phyloP scores from a whole-genome alignment of 2,329 filamentous ascomycete genomes.

The Colletotrichum tanaceti region DNA sequence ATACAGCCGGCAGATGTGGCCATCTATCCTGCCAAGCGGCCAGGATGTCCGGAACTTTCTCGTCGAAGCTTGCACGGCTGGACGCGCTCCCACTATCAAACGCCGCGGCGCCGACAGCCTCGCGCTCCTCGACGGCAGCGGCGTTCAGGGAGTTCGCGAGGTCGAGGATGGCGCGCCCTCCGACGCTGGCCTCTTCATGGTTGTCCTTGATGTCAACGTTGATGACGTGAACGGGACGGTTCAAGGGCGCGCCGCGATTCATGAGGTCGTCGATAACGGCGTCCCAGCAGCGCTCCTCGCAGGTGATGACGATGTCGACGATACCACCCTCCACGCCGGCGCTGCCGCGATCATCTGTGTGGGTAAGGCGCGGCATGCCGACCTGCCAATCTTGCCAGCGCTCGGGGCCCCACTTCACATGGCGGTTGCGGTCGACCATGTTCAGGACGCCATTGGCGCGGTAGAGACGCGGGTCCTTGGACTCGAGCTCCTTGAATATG shows the following conservation, averaged over 20 bases:
- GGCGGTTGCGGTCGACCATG: conserved; percentile 93
- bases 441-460: conserved; percentile 91
- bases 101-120: conserved; percentile 68
- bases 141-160: conserved; percentile 87
- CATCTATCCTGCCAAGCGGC: conserved; percentile 95
- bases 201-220: conserved; percentile 99
- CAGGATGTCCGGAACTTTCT: conserved; percentile 90
- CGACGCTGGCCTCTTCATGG: conserved; percentile 93
- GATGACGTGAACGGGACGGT: conserved; percentile 95
- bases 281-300: conserved; percentile 98
- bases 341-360: conserved; percentile 80
- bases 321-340: conserved; percentile 87
- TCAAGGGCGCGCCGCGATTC: conserved; percentile 84
- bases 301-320: conserved; percentile 95
- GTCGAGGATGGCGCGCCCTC: conserved; percentile 91
- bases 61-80: conserved; percentile 84
- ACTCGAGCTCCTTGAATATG: conserved; percentile 91
- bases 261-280: conserved; percentile 95
- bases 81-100: conserved; percentile 78
- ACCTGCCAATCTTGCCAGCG: conserved; percentile 98
- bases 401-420: conserved; percentile 95
- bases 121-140: conserved; percentile 81
- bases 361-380: conserved; percentile 83
- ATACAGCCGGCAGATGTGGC: conserved; percentile 89
- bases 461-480: conserved; percentile 89